phyloP scores from a whole-genome alignment of 306 rosid genomes.

The Fragaria iinumae region DNA sequence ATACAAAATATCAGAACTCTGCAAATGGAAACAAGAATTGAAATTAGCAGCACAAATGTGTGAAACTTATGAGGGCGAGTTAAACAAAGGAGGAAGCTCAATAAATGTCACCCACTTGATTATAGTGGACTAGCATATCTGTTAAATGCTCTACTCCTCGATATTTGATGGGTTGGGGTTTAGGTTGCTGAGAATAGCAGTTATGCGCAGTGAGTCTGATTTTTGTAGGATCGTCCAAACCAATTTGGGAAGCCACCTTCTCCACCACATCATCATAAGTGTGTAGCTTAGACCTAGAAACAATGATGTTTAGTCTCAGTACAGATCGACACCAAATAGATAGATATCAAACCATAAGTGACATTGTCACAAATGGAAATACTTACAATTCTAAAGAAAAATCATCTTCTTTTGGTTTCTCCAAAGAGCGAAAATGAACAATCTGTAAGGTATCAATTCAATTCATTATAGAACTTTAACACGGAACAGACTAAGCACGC shows the following conservation, averaged over 20 bases:
- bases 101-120: slow-evolving; percentile 49
- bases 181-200: slow-evolving; percentile 89
- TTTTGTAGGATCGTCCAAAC: slow-evolving; percentile 74
- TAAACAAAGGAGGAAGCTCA: slow-evolving; percentile 6
- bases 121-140: slow-evolving; percentile 74
- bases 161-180: slow-evolving; percentile 78
- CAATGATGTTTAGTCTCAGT: neutral
- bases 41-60: slow-evolving; percentile 16
- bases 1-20: slow-evolving; percentile 76
- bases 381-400: slow-evolving; percentile 82
- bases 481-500: neutral
- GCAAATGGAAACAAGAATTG: slow-evolving; percentile 23
- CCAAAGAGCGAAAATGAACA: slow-evolving; percentile 83
- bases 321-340: slow-evolving; percentile 1
- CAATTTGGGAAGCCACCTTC: slow-evolving; percentile 60
- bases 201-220: slow-evolving; percentile 83
- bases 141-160: slow-evolving; percentile 74
- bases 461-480: slow-evolving; percentile 4
- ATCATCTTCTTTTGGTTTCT: slow-evolving; percentile 89
- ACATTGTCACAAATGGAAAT: slow-evolving; percentile 11
- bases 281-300: slow-evolving; percentile 57
- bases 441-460: slow-evolving; percentile 47
- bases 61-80: neutral
- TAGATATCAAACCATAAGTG: neutral
- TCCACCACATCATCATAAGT: slow-evolving; percentile 70